Evolutionary conservation across 2,329 filamentous ascomycete genomes (phyloP), one percentile per base, ranked within the genome.

Genomic region (Teratosphaeriaceae sp.): DNA sequence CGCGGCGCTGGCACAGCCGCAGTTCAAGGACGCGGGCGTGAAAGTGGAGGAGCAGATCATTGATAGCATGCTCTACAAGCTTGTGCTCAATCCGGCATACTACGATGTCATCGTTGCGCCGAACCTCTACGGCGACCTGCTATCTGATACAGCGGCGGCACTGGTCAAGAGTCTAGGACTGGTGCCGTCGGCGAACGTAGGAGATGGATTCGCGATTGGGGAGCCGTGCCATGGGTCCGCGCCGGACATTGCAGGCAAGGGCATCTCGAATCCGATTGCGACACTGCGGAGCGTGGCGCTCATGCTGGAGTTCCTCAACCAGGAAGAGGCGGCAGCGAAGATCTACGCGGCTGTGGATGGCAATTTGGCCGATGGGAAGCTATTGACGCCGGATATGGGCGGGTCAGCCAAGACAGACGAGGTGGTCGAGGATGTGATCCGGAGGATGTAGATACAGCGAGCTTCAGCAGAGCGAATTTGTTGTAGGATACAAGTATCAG

Each of bases 51-150:
- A 97, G 75, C 92, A 98, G 73, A 98, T 98, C 56, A 90, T 98
- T 50, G 92, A 98, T 70, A 90, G 84, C 49, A 98, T 98, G 92
- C 88, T 97, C 45, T 97, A 97, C 80, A 97, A 97, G 75, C 84
- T 98, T 44, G 97, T 97, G 81, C 87, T 90, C 49, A 88, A 97
- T 69, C 92, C 92, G 33, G 78, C 84, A 60, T 84, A 84, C 61
- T 98, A 97, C 79, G 92, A 98, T 65, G 90, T 97, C 54, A 94
- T 98, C 56, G 92, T 98, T 36, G 92, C 90, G 7, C 92, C 90
- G 40, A 97, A 97, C 71, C 78, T 98, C 48, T 97, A 98, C 70
- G 92, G 92, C 54, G 92, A 98, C 67, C 92, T 98, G 55, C 76
- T 98, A 29, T 95, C 88, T 2, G 92, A 98, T 66, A 90, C 88